Percentiles rank a stretch among this genome's conserved stretches.
These are phyloP conservation scores for Rhizoclosmatium sp. DNA, from an alignment of 192 early-diverging fungal genomes.

Conservation along the genomic window DNA sequence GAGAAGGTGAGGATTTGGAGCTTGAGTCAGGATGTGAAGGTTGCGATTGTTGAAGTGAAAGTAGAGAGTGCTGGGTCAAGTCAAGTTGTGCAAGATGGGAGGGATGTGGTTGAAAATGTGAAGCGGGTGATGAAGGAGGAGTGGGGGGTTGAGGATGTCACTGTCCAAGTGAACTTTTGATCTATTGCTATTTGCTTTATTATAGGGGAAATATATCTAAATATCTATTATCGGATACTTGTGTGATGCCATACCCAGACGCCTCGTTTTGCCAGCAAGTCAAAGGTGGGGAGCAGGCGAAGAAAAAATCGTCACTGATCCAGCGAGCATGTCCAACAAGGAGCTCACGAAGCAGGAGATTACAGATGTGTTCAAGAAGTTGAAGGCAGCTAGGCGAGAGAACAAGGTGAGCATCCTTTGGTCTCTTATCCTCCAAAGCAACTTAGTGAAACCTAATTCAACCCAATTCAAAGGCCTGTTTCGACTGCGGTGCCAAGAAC, in stretches of 20 bases:
- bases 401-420: slow-evolving; percentile 61
- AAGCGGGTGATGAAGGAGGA: not conserved
- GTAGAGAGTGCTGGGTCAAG: not conserved
- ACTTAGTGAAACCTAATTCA: too few species aligned
- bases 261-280: too few species aligned
- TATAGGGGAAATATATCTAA: too few species aligned
- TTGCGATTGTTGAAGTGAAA: not conserved
- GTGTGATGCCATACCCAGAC: too few species aligned
- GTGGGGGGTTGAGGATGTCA: not conserved
- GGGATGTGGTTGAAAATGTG: not conserved
- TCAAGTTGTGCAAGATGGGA: not conserved
- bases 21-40: not conserved
- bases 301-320: too few species aligned
- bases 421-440: too few species aligned
- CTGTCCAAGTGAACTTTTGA: slow-evolving; percentile 1
- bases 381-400: slow-evolving; percentile 62
- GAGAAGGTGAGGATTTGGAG: slow-evolving; percentile 1
- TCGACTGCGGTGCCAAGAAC: slow-evolving; percentile 94
- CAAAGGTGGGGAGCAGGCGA: too few species aligned
- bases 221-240: too few species aligned
- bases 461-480: slow-evolving; percentile 70
- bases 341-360: slow-evolving; percentile 65
- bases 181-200: too few species aligned
- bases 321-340: not conserved
- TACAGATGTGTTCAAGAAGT: slow-evolving; percentile 69